Conservation (phyloP, 2,329 filamentous ascomycete species). For the Curvularia spicifera region DNA sequence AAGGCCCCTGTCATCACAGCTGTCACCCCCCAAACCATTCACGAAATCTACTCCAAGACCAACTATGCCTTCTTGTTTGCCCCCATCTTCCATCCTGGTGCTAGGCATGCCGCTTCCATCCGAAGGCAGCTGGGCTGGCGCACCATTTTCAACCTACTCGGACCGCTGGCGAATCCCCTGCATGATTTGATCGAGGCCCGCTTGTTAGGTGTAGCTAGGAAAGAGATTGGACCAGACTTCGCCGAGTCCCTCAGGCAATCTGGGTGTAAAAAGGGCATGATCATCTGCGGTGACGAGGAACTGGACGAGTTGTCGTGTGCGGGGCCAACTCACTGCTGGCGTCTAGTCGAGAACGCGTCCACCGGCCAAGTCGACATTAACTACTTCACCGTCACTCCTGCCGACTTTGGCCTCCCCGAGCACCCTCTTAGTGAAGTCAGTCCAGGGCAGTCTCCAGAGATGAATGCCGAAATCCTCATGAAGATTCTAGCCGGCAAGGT, state of each 20-base stretch:
- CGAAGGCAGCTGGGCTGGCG: constrained; percentile 89
- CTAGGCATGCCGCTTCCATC: constrained; percentile 85
- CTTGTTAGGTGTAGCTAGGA: constrained; percentile 89
- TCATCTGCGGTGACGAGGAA: constrained; percentile 93
- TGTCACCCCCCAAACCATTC: constrained; percentile 73
- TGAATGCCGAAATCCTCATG: constrained; percentile 86
- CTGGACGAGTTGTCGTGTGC: constrained; percentile 95
- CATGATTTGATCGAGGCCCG: constrained; percentile 81
- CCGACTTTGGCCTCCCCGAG: constrained; percentile 82
- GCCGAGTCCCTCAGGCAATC: constrained; percentile 79
- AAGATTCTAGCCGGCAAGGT: constrained; percentile 77
- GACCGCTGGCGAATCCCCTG: constrained; percentile 88
- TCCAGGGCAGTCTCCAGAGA: constrained; percentile 80
- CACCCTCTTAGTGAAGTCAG: constrained; percentile 81
- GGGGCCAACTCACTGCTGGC: constrained; percentile 88
- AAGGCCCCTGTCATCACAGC: constrained; percentile 75
- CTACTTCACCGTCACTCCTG: constrained; percentile 77
- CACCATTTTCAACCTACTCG: constrained; percentile 97
- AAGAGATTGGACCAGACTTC: constrained; percentile 86
- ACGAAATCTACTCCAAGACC: constrained; percentile 74
- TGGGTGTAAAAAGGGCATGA: constrained; percentile 80
- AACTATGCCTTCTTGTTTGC: constrained; percentile 98
- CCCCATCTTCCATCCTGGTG: constrained; percentile 93
- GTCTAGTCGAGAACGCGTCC: constrained; percentile 62
- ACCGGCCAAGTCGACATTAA: constrained; percentile 65